A percentile compares a stretch with the other conserved stretches of the same genome.
phyloP scores from a whole-genome alignment of 1,284 basidiomycete species.

The Apiotrichum porosum region DNA sequence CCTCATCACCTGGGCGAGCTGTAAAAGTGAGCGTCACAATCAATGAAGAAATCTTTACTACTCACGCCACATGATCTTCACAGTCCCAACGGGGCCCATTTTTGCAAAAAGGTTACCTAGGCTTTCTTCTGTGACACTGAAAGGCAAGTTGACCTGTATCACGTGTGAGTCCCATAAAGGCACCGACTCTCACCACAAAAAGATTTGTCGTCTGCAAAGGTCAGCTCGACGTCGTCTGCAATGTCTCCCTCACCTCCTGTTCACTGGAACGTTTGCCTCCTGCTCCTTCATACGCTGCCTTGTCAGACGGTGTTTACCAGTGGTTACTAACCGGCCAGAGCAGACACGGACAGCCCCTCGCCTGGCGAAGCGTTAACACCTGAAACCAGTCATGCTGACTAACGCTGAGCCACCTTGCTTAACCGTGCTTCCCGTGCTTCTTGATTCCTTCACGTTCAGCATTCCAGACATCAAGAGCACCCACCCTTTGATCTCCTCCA shows the following conservation, averaged over 20 bases:
- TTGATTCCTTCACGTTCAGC: conserved; percentile 64
- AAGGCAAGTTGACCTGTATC: conserved; percentile 62
- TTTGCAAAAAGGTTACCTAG: conserved; percentile 80
- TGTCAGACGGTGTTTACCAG: background rate
- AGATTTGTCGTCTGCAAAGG: conserved; percentile 76
- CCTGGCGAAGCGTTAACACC: conserved; percentile 36
- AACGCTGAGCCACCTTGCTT: conserved; percentile 61
- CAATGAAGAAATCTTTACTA: too few relatives aligned
- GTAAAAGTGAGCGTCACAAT: too few relatives aligned
- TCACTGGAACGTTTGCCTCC: conserved; percentile 18
- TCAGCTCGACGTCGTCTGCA: background rate
- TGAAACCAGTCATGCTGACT: conserved; percentile 21
- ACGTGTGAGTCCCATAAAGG: too few relatives aligned
- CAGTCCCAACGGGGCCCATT: conserved; percentile 53
- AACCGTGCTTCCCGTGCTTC: conserved; percentile 78
- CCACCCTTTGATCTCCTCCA: conserved; percentile 90
- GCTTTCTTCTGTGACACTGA: conserved; percentile 72
- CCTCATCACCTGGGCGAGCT: background rate
- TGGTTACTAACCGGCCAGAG: conserved; percentile 64
- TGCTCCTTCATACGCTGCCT: conserved; percentile 23
- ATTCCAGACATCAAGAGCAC: conserved; percentile 7
- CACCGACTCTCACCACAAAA: conserved; percentile 64
- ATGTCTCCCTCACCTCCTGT: conserved; percentile 34
- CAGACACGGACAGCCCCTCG: conserved; percentile 66
- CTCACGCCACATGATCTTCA: conserved; percentile 93